phyloP scores from a whole-genome alignment of 2,329 filamentous ascomycete species.

The Verticillium alfalfae region DNA sequence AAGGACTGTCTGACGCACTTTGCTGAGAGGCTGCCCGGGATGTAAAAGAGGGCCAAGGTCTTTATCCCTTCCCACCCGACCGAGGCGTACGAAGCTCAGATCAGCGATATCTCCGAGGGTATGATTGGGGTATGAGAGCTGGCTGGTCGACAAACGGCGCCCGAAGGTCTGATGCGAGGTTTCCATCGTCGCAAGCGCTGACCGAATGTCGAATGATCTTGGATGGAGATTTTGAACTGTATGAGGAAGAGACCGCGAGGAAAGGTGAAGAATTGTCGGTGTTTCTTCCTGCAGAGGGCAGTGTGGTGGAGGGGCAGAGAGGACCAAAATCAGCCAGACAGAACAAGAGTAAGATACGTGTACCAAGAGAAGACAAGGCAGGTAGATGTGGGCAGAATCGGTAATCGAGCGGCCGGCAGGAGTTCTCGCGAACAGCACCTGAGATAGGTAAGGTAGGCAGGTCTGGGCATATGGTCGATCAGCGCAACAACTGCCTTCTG shows the following conservation, averaged over 20 bases:
- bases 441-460: too few species aligned
- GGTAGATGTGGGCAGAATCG: background rate
- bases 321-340: background rate
- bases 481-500: too few species aligned
- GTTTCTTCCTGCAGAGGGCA: background rate
- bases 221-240: background rate
- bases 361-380: background rate
- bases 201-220: background rate
- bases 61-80: background rate
- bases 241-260: background rate
- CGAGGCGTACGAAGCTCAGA: constrained; percentile 1
- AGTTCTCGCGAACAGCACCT: too few species aligned
- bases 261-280: background rate
- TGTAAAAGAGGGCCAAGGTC: background rate
- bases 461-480: too few species aligned
- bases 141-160: constrained; percentile 3
- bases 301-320: background rate
- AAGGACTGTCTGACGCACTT: constrained; percentile 22
- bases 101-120: constrained; percentile 15
- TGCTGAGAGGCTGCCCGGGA: background rate
- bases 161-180: background rate
- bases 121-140: constrained; percentile 16
- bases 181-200: constrained; percentile 1
- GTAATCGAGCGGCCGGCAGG: too few species aligned
- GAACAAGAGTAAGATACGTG: background rate